phyloP scores from a whole-genome alignment of 768 basidiomycete genomes.

The Macrolepiota dolichaula region DNA sequence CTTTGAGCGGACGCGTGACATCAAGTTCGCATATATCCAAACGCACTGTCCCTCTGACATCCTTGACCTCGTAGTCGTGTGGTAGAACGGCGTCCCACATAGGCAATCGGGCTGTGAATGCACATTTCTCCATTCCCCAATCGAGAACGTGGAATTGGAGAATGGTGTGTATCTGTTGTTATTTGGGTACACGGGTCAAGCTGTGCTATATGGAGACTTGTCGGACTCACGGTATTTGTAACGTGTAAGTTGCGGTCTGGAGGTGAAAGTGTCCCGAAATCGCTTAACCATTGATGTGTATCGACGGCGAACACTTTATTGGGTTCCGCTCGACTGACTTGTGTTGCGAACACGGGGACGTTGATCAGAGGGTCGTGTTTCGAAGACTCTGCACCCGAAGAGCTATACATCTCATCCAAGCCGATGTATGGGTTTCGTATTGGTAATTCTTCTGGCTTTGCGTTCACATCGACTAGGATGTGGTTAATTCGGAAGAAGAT shows the following conservation, averaged over 20 bases:
- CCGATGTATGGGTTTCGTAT: constrained; percentile 25
- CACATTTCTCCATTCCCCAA: constrained; percentile 27
- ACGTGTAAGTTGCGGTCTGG: constrained; percentile 24
- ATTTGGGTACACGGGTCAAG: not conserved
- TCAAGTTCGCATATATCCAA: constrained; percentile 24
- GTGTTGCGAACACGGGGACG: constrained; percentile 21
- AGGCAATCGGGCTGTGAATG: constrained; percentile 23
- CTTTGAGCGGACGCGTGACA: constrained; percentile 20
- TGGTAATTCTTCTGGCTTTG: constrained; percentile 16
- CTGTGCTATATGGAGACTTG: not conserved
- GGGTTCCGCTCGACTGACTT: constrained; percentile 20
- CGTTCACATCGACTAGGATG: constrained; percentile 13
- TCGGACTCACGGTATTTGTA: constrained; percentile 16
- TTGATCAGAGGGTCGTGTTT: constrained; percentile 19
- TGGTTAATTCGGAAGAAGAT: constrained; percentile 19
- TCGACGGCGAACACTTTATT: constrained; percentile 22
- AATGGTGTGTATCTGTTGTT: constrained; percentile 20
- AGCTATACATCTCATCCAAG: constrained; percentile 21
- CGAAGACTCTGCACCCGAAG: constrained; percentile 15
- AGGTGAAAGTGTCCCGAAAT: constrained; percentile 24
- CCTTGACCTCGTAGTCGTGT: constrained; percentile 20
- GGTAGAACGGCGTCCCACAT: constrained; percentile 19
- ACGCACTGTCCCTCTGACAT: constrained; percentile 14
- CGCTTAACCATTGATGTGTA: constrained; percentile 23
- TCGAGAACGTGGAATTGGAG: constrained; percentile 23